These are phyloP conservation scores for Salix viminalis DNA, from an alignment of 345 rosid species.

Conservation along the genomic window DNA sequence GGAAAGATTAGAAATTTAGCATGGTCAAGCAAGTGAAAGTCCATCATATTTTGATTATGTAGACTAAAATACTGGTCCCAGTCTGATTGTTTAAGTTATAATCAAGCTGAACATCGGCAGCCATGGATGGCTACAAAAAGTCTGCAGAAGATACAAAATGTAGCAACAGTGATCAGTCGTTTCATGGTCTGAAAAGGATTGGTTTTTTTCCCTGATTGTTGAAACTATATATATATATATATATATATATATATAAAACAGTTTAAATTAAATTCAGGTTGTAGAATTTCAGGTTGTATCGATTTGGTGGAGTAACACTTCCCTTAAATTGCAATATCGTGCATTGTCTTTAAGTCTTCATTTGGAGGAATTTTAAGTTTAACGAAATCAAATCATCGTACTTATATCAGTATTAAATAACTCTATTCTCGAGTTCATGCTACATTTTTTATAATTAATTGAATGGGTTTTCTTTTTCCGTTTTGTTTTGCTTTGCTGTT, in stretches of 20 bases:
- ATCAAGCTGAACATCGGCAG: neutral
- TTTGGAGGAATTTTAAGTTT: neutral
- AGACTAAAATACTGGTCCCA: neutral
- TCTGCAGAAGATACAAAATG: neutral
- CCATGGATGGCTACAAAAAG: neutral
- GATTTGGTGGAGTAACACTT: neutral
- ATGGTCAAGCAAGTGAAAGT: constrained; percentile 26
- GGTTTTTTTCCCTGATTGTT: neutral
- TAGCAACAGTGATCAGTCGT: neutral
- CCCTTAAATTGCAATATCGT: neutral
- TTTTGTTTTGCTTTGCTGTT: too few relatives aligned
- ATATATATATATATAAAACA: neutral
- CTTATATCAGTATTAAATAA: neutral
- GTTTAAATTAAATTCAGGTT: neutral
- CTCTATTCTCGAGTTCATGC: neutral
- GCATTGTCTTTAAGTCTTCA: neutral
- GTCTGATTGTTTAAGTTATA: neutral
- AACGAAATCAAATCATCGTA: neutral
- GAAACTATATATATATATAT: neutral
- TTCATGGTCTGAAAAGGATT: neutral
- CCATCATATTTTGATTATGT: neutral
- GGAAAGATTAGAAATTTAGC: constrained; percentile 13
- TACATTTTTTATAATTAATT: neutral
- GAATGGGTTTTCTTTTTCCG: neutral
- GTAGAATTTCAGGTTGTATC: neutral